These are phyloP conservation scores for Crithidia brevicula DNA, from an alignment of 208 protist genomes.

Conservation along the genomic window DNA sequence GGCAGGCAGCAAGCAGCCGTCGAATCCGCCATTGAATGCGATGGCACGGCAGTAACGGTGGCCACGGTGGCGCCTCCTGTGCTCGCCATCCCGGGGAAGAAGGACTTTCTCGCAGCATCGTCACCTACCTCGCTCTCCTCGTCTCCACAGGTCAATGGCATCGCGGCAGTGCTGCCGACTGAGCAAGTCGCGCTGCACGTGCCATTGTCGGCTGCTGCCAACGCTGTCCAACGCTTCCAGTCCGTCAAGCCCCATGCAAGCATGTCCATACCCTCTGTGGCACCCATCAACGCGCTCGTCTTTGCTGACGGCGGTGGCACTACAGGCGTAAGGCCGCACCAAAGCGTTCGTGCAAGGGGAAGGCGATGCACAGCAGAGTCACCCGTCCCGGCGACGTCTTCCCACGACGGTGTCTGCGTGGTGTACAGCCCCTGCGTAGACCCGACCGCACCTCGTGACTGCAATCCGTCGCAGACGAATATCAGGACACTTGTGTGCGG, in stretches of 20 bases:
- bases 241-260: conserved; percentile 1
- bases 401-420: neutral
- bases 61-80: neutral
- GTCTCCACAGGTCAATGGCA: no score
- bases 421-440: conserved; percentile 1
- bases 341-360: conserved; percentile 14
- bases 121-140: neutral
- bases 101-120: neutral
- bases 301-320: conserved; percentile 2
- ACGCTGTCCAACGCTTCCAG: neutral
- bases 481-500: conserved; percentile 18
- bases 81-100: no score
- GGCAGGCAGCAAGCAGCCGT: neutral
- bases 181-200: neutral
- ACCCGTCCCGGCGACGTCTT: neutral
- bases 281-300: neutral
- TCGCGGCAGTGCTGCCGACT: neutral
- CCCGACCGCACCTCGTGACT: neutral
- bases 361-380: conserved; percentile 7
- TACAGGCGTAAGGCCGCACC: conserved; percentile 20
- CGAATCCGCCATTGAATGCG: no score
- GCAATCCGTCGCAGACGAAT: conserved; percentile 20
- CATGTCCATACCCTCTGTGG: neutral
- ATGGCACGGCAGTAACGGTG: neutral
- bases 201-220: neutral